Percentiles rank a stretch among this genome's conserved stretches.
These are phyloP conservation scores for Fusarium proliferatum DNA, from an alignment of 2,329 filamentous ascomycete genomes.

Conservation along the genomic window DNA sequence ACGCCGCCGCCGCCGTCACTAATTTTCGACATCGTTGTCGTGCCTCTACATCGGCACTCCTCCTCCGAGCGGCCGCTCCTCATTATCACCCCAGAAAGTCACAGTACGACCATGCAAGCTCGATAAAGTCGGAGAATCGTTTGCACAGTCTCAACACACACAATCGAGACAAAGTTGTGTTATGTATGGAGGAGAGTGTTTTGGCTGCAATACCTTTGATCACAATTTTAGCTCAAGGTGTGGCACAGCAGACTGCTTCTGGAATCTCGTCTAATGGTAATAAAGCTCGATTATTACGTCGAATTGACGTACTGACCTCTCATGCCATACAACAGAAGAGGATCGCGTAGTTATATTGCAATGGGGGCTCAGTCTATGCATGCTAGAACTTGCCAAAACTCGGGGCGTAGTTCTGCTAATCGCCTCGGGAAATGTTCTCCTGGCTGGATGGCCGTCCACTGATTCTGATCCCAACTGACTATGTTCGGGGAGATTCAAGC, in stretches of 20 bases:
- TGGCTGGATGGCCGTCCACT: neutral
- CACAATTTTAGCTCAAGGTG: slow-evolving; percentile 9
- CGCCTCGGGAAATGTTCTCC: slow-evolving; percentile 1
- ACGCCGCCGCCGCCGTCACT: slow-evolving; percentile 1
- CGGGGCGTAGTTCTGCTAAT: neutral
- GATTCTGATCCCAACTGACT: slow-evolving; percentile 15
- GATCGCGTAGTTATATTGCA: neutral
- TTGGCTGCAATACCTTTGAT: slow-evolving; percentile 9
- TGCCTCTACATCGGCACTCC: slow-evolving; percentile 9
- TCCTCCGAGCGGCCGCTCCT: slow-evolving; percentile 33
- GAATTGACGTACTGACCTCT: neutral
- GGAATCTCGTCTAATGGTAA: slow-evolving; percentile 19
- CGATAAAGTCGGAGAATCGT: slow-evolving; percentile 25
- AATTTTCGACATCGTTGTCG: slow-evolving; percentile 14
- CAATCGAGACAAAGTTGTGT: slow-evolving; percentile 2
- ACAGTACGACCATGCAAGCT: slow-evolving; percentile 28
- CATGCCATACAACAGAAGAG: neutral
- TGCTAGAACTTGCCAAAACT: neutral
- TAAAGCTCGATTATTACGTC: neutral
- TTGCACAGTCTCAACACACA: slow-evolving; percentile 14
- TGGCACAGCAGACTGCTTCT: slow-evolving; percentile 31
- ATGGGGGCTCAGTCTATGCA: neutral
- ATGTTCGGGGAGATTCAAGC: slow-evolving; percentile 18
- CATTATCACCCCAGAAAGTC: slow-evolving; percentile 14
- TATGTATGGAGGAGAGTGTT: neutral